Evolutionary conservation across 1,284 basidiomycete species (phyloP).

Genomic region (Ustilago hordei): DNA sequence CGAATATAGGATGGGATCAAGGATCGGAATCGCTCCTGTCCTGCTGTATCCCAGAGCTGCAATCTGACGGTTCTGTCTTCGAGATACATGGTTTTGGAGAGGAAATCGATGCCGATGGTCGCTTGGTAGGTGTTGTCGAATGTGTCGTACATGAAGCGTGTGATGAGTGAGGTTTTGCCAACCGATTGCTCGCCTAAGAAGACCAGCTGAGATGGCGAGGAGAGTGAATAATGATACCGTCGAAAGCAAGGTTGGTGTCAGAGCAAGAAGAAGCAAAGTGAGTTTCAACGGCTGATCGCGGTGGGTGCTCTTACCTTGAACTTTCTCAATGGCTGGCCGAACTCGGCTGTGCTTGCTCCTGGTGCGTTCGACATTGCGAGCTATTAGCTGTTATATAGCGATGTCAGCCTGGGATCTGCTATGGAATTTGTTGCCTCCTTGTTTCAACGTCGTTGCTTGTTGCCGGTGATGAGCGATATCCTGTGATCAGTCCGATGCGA

Average conservation of each 20-base stretch:
- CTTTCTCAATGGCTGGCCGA: conserved; percentile 67
- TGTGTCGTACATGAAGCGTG: conserved; percentile 96
- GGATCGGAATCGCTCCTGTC: conserved; percentile 97
- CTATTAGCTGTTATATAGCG: neutral
- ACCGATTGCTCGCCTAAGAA: conserved; percentile 67
- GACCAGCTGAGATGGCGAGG: conserved; percentile 51
- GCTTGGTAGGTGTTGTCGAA: conserved; percentile 99
- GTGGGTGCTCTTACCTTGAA: conserved; percentile 61
- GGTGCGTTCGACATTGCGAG: conserved; percentile 43
- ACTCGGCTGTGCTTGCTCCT: conserved; percentile 60
- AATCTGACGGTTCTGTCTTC: conserved; percentile 97
- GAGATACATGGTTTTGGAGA: conserved; percentile 99
- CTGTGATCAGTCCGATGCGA: no score
- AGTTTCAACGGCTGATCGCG: neutral
- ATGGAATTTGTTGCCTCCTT: no score
- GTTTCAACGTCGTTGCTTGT: no score
- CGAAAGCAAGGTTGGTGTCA: neutral
- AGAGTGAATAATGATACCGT: neutral
- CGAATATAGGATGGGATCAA: conserved; percentile 99
- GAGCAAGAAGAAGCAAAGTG: neutral
- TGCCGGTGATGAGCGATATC: no score
- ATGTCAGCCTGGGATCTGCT: neutral
- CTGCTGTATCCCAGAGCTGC: conserved; percentile 96
- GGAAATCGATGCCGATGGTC: conserved; percentile 98
- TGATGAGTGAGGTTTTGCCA: conserved; percentile 89